phyloP scores from a whole-genome alignment of 23 red algal species.

The Gracilariopsis chorda region DNA sequence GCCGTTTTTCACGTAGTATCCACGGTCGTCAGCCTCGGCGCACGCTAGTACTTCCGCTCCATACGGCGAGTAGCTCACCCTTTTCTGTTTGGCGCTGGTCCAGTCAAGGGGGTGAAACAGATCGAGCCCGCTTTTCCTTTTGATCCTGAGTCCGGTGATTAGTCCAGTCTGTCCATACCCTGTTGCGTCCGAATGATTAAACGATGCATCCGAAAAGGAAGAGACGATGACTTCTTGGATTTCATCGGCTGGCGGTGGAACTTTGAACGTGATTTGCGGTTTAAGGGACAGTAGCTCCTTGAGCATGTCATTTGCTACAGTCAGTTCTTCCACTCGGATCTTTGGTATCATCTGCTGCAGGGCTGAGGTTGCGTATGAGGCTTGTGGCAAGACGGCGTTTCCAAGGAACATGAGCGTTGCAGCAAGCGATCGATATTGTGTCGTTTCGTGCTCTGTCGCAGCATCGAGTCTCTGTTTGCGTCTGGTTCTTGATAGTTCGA shows the following conservation, averaged over 20 bases:
- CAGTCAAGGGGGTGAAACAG: background rate
- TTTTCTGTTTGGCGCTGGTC: background rate
- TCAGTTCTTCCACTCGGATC: background rate
- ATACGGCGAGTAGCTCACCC: background rate
- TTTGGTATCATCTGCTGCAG: background rate
- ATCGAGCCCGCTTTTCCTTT: background rate
- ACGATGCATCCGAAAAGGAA: background rate
- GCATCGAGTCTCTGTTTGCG: background rate
- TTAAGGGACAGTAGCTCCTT: background rate
- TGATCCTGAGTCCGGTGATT: background rate
- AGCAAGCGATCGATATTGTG: background rate
- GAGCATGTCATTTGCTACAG: background rate
- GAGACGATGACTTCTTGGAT: background rate
- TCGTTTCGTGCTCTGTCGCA: background rate
- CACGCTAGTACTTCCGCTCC: background rate
- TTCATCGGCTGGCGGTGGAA: background rate
- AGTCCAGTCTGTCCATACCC: constrained; percentile 12
- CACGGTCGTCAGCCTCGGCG: background rate
- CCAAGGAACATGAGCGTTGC: background rate
- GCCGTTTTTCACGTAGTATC: background rate
- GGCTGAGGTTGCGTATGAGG: background rate
- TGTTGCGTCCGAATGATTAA: background rate
- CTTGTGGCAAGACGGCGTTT: background rate
- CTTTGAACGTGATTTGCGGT: background rate
- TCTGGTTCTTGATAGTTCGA: background rate